Percentiles rank a stretch among this genome's conserved stretches.
Evolutionary conservation across 2,329 filamentous ascomycete genomes (phyloP).

Genomic region (Plenodomus tracheiphilus): DNA sequence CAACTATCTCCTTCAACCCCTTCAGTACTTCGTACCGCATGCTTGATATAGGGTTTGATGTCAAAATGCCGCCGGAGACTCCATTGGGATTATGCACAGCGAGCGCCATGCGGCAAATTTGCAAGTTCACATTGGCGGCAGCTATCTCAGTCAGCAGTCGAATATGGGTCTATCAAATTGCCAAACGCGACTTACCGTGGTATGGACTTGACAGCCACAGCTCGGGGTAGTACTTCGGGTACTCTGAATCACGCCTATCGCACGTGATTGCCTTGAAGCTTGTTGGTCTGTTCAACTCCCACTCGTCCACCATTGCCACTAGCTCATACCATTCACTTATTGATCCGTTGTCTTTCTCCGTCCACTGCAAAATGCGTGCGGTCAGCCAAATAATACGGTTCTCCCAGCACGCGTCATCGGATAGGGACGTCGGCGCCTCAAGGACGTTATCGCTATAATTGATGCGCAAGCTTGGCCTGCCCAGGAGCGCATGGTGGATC

Average conservation of each 20-base stretch:
- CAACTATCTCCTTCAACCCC: conserved; percentile 19
- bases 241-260: conserved; percentile 1
- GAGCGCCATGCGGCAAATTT: conserved; percentile 18
- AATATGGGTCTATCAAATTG: neutral
- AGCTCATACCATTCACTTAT: conserved; percentile 13
- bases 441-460: conserved; percentile 14
- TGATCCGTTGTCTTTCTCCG: conserved; percentile 1
- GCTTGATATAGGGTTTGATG: neutral
- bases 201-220: conserved; percentile 18
- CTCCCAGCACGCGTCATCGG: conserved; percentile 16
- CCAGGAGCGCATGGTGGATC: conserved; percentile 15
- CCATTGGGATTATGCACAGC: conserved; percentile 1
- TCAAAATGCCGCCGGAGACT: neutral
- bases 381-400: conserved; percentile 24
- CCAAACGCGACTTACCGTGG: conserved; percentile 13
- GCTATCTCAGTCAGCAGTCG: conserved; percentile 8
- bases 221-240: conserved; percentile 10
- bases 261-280: conserved; percentile 16
- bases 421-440: conserved; percentile 5
- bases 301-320: conserved; percentile 17
- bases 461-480: conserved; percentile 12
- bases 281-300: conserved; percentile 16
- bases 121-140: conserved; percentile 21
- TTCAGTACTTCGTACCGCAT: conserved; percentile 6
- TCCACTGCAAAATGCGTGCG: conserved; percentile 21